phyloP scores from a whole-genome alignment of 2,329 filamentous ascomycete genomes.

The Chrysoporthe cubensis region DNA sequence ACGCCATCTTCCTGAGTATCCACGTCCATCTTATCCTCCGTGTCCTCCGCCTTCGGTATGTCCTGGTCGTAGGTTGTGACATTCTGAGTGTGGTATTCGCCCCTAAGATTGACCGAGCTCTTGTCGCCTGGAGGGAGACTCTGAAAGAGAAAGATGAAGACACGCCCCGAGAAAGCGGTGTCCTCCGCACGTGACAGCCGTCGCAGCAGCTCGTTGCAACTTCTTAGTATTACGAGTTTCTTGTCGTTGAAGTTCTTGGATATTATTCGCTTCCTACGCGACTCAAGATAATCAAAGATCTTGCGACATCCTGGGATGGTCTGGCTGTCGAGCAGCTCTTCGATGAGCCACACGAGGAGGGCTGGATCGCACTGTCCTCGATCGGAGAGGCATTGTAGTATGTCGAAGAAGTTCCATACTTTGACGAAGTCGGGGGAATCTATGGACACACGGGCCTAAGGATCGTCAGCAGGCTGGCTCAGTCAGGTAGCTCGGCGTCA shows the following conservation, averaged over 20 bases:
- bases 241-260: conserved; percentile 81
- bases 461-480: conserved; percentile 38
- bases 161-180: conserved; percentile 93
- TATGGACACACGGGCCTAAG: conserved; percentile 73
- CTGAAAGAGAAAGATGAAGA: conserved; percentile 98
- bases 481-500: conserved; percentile 20
- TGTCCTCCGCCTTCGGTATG: conserved; percentile 39
- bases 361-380: conserved; percentile 77
- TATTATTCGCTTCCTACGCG: conserved; percentile 84
- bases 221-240: conserved; percentile 85
- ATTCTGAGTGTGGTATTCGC: conserved; percentile 96
- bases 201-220: conserved; percentile 93
- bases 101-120: conserved; percentile 93
- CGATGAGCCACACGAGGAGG: conserved; percentile 85
- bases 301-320: conserved; percentile 89
- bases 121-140: conserved; percentile 96
- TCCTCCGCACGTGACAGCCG: conserved; percentile 94
- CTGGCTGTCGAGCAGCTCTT: conserved; percentile 94
- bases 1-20: conserved; percentile 52
- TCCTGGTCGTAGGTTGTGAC: conserved; percentile 79
- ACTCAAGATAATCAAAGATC: conserved; percentile 95
- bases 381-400: conserved; percentile 87
- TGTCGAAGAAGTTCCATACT: conserved; percentile 92
- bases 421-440: conserved; percentile 77
- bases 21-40: conserved; percentile 66